Conservation (phyloP, 305 asterid genomes). For the Ilex paraguariensis region DNA sequence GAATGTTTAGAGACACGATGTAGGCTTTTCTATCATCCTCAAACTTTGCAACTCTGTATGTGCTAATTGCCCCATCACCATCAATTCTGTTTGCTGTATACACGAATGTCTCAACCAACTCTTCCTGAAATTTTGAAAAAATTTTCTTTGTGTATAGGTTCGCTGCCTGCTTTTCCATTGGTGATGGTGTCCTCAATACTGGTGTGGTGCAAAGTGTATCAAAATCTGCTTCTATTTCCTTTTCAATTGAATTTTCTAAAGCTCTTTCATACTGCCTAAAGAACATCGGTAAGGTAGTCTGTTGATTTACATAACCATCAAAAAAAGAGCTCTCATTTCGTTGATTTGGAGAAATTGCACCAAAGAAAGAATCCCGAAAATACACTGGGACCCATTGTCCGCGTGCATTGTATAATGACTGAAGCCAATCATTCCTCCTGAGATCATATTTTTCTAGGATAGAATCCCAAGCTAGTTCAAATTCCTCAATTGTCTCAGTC, state of each 20-base stretch:
- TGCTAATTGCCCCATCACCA: slow-evolving; percentile 57
- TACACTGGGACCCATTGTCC: slow-evolving; percentile 84
- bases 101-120: slow-evolving; percentile 83
- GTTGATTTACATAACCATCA: slow-evolving; percentile 74
- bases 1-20: slow-evolving; percentile 50
- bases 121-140: slow-evolving; percentile 77
- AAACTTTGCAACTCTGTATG: slow-evolving; percentile 79
- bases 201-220: slow-evolving; percentile 64
- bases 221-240: slow-evolving; percentile 78
- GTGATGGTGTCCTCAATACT: slow-evolving; percentile 72
- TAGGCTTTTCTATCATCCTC: slow-evolving; percentile 72
- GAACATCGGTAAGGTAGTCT: slow-evolving; percentile 77
- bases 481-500: slow-evolving; percentile 74
- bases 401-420: slow-evolving; percentile 55
- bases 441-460: slow-evolving; percentile 70
- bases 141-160: slow-evolving; percentile 57
- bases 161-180: slow-evolving; percentile 90
- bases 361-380: slow-evolving; percentile 71
- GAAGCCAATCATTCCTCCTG: slow-evolving; percentile 76
- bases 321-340: slow-evolving; percentile 63
- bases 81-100: slow-evolving; percentile 81
- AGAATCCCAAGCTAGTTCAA: slow-evolving; percentile 64
- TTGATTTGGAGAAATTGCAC: slow-evolving; percentile 42
- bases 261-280: slow-evolving; percentile 87
- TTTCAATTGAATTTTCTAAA: slow-evolving; percentile 69